phyloP scores from a whole-genome alignment of 2,329 filamentous ascomycete species.

The Pseudocercospora cruenta region DNA sequence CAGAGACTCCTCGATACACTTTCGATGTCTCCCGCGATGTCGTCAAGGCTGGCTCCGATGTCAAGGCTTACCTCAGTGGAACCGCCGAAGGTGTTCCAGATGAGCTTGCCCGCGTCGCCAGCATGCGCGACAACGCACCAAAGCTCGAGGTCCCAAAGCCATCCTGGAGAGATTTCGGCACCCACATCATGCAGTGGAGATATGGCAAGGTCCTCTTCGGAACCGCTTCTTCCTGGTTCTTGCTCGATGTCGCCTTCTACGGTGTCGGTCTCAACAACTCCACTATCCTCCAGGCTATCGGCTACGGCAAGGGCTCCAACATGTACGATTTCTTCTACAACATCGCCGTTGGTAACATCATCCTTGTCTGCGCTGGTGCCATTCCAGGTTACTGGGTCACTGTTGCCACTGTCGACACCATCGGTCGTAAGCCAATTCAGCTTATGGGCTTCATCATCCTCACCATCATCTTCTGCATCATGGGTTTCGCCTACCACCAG shows the following conservation, averaged over 20 bases:
- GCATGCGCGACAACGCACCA: constrained; percentile 57
- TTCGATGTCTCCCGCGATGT: constrained; percentile 79
- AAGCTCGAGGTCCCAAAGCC: constrained; percentile 69
- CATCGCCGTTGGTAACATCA: constrained; percentile 76
- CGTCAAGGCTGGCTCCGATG: constrained; percentile 72
- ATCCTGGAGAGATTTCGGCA: constrained; percentile 70
- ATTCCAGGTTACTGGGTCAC: constrained; percentile 84
- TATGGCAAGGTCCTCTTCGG: constrained; percentile 73
- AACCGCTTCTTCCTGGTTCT: constrained; percentile 85
- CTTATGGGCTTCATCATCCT: constrained; percentile 56
- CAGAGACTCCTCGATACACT: constrained; percentile 85
- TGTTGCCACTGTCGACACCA: constrained; percentile 71
- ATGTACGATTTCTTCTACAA: constrained; percentile 74
- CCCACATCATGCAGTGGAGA: constrained; percentile 71
- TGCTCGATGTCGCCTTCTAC: constrained; percentile 66
- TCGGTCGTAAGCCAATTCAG: constrained; percentile 79
- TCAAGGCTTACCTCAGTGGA: constrained; percentile 73
- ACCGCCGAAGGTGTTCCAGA: constrained; percentile 66
- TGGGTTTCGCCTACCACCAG: constrained; percentile 53
- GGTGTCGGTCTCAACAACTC: constrained; percentile 74
- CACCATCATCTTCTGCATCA: constrained; percentile 54
- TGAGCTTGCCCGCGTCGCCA: constrained; percentile 65
- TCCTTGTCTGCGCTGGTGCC: constrained; percentile 76
- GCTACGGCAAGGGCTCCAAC: constrained; percentile 65
- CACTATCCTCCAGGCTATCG: constrained; percentile 71